Percentiles rank a stretch among this genome's conserved stretches.
Conservation (phyloP, 2,329 filamentous ascomycete genomes). For the Xylaria sp. region DNA sequence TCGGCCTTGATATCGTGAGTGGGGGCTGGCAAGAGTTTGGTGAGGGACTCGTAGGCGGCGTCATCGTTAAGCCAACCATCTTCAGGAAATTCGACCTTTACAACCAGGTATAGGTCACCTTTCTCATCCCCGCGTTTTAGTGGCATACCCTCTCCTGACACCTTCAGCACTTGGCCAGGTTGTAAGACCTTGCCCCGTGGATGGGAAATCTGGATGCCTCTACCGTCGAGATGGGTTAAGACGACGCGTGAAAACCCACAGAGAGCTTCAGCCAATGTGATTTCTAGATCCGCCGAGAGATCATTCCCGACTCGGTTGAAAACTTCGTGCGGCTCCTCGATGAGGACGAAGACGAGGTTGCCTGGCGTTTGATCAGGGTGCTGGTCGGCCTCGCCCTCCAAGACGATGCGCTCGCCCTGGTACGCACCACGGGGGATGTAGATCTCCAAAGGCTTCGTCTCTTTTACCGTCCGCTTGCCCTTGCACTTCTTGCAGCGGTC, state of each 20-base stretch:
- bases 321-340: constrained; percentile 80
- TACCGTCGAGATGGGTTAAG: constrained; percentile 89
- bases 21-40: constrained; percentile 78
- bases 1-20: constrained; percentile 72
- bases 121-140: constrained; percentile 83
- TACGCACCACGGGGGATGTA: constrained; percentile 90
- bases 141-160: constrained; percentile 94
- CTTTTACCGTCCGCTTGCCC: constrained; percentile 84
- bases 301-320: constrained; percentile 89
- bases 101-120: constrained; percentile 87
- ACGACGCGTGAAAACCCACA: constrained; percentile 91
- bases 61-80: constrained; percentile 83
- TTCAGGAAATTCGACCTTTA: constrained; percentile 89
- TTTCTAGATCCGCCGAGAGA: constrained; percentile 80
- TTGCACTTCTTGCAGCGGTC: constrained; percentile 99
- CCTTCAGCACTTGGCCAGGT: constrained; percentile 85
- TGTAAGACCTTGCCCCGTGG: constrained; percentile 83
- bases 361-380: constrained; percentile 87
- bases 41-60: constrained; percentile 74
- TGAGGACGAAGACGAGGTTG: constrained; percentile 89
- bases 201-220: constrained; percentile 84
- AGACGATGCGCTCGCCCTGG: constrained; percentile 88
- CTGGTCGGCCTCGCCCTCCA: constrained; percentile 95
- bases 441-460: constrained; percentile 94
- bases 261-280: constrained; percentile 85